Percentiles rank a stretch among this genome's conserved stretches.
Conservation (phyloP, 163 green algal genomes). For the Chlorella variabilis region DNA sequence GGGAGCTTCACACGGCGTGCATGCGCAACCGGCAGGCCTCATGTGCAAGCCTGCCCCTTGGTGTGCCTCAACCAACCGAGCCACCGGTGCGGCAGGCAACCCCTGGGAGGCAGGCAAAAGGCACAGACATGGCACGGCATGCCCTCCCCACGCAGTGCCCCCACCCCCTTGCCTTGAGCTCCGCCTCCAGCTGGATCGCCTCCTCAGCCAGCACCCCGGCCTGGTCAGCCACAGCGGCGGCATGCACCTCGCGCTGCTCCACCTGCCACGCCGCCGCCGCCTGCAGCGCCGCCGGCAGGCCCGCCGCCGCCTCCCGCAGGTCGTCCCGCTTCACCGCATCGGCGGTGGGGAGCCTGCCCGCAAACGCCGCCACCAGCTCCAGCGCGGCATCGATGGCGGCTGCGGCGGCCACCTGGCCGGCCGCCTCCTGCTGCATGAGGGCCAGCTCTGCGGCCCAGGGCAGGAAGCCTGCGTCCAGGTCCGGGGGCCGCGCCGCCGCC, state of each 20-base stretch:
- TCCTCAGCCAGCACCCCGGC: conserved; percentile 7
- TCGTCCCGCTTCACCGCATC: conserved; percentile 26
- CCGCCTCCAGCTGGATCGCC: conserved; percentile 8
- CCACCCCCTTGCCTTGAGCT: conserved; percentile 13
- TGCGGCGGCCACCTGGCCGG: background rate
- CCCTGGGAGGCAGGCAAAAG: no score
- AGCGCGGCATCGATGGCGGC: background rate
- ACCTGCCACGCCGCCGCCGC: background rate
- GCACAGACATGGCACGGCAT: no score
- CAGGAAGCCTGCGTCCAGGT: conserved; percentile 3
- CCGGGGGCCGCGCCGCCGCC: background rate
- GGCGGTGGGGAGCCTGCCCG: conserved; percentile 12
- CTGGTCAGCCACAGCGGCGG: background rate
- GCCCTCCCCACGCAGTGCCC: no score
- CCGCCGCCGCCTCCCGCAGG: background rate
- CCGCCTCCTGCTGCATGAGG: background rate
- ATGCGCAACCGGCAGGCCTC: no score
- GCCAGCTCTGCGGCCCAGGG: conserved; percentile 14
- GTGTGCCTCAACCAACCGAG: no score
- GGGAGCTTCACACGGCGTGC: no score
- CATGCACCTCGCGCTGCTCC: background rate
- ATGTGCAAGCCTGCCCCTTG: no score
- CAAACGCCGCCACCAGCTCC: background rate
- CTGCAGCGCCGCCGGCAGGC: background rate
- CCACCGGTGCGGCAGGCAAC: no score